A percentile compares a stretch with the other conserved stretches of the same genome.
These are phyloP conservation scores for Carex scoparia DNA, from an alignment of 176 grass and related monocot species.

Conservation along the genomic window DNA sequence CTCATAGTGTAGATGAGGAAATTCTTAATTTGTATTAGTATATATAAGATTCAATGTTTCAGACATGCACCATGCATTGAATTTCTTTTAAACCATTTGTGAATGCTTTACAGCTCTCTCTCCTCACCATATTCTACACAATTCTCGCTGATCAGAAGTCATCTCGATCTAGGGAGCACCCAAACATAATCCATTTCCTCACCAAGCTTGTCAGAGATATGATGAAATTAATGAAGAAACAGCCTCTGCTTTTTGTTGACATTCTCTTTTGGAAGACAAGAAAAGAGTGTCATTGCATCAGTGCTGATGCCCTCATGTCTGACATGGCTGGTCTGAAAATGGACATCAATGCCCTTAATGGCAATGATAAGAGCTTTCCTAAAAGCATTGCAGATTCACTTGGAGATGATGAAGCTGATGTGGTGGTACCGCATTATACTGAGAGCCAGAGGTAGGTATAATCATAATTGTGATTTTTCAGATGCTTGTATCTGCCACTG, in stretches of 20 bases:
- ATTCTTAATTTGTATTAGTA: neutral
- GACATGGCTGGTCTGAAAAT: slow-evolving; percentile 42
- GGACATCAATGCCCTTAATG: slow-evolving; percentile 35
- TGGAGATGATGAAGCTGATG: slow-evolving; percentile 89
- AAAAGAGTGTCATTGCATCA: slow-evolving; percentile 86
- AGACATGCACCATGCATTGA: neutral
- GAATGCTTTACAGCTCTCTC: slow-evolving; percentile 64
- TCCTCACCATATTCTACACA: slow-evolving; percentile 76
- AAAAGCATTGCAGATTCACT: slow-evolving; percentile 93
- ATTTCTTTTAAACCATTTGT: slow-evolving; percentile 6
- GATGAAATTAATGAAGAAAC: slow-evolving; percentile 73
- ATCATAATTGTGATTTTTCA: neutral
- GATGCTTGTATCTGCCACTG: neutral
- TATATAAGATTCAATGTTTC: slow-evolving; percentile 4
- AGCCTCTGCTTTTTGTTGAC: slow-evolving; percentile 85
- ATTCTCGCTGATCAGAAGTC: slow-evolving; percentile 76
- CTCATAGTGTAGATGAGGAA: neutral
- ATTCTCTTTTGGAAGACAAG: slow-evolving; percentile 91
- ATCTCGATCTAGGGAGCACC: slow-evolving; percentile 57
- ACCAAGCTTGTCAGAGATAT: slow-evolving; percentile 87
- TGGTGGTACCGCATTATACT: slow-evolving; percentile 56
- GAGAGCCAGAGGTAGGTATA: slow-evolving; percentile 46
- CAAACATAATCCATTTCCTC: slow-evolving; percentile 82
- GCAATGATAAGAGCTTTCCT: slow-evolving; percentile 33
- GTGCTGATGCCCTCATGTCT: slow-evolving; percentile 55